Evolutionary conservation across 129 eudicot genomes (phyloP), one percentile per base, ranked within the genome.

Genomic region (Apium graveolens): DNA sequence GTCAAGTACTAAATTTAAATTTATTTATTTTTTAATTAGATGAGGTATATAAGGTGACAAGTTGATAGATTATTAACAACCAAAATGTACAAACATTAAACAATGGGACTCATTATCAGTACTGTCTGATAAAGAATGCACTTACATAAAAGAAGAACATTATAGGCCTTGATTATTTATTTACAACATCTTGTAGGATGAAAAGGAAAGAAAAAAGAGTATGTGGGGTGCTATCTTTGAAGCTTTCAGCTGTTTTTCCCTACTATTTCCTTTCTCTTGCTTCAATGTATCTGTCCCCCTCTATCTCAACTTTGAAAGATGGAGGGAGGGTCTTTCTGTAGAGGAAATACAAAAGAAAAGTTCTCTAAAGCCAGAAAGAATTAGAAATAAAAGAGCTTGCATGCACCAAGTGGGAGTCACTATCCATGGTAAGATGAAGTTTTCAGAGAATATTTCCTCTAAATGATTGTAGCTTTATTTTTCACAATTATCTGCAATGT

Each of bases 181-280:
- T 74, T 77, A 80, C 83, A 80, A 13, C 76, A 37, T 81, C 45
- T 76, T 65, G 76, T 81, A 76, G 44, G 13, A 32, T 14, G 82
- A 65, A 78, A 84, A 51, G 83, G 68, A 79, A 49, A 32, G 43
- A 72, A 72, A 57, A 55, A 57, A 57, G 66, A n/a, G 49, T 38
- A 76, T 72, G 44, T 79, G 80, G 80, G 73, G 81, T 49, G 26
- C 31, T 26, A 79, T 80, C 82, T 87, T 80, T 79, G 5, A 31
- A 76, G 73, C 72, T 80, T 87, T 84, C 84, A 73, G 12, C 78
- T 82, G 76, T 49, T 72, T 81, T 78, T 85, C 78, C 78, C 81
- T 81, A 80, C 82, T 78, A 42, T 72, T 86, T 60, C 68, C 81
- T 84, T 87, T 82, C 86, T 65, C 90, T 87, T 84, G 82, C 86